phyloP scores from a whole-genome alignment of 2,329 filamentous ascomycete species.

The Sclerotinia nivalis region DNA sequence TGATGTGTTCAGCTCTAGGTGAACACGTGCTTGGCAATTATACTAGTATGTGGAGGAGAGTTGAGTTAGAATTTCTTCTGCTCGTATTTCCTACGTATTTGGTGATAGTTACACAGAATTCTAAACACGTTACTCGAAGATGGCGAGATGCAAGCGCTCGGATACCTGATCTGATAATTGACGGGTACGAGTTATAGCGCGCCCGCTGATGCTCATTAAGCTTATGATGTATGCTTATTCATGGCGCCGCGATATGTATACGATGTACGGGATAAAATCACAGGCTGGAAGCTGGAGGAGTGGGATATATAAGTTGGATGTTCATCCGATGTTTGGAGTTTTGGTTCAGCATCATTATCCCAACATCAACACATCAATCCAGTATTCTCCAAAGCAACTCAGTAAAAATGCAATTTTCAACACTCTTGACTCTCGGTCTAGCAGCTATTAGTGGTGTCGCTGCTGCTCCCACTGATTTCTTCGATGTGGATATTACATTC shows the following conservation, averaged over 20 bases:
- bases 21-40: not conserved
- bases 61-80: not conserved
- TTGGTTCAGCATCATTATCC: not conserved
- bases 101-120: not conserved
- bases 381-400: not conserved
- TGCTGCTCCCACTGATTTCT: constrained; percentile 11
- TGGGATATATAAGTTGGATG: not conserved
- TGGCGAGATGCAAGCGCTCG: not conserved
- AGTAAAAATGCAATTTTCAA: constrained; percentile 21
- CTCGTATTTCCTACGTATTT: not conserved
- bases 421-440: constrained; percentile 6
- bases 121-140: not conserved
- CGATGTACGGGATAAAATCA: not conserved
- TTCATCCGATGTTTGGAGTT: not conserved
- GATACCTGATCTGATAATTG: not conserved
- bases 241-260: not conserved
- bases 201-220: not conserved
- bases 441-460: constrained; percentile 8
- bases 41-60: not conserved
- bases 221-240: not conserved
- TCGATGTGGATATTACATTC: constrained; percentile 6
- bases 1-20: not conserved
- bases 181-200: not conserved
- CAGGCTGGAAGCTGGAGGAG: not conserved
- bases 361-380: not conserved